phyloP scores from a whole-genome alignment of 345 rosid genomes.

The Balakata baccata region DNA sequence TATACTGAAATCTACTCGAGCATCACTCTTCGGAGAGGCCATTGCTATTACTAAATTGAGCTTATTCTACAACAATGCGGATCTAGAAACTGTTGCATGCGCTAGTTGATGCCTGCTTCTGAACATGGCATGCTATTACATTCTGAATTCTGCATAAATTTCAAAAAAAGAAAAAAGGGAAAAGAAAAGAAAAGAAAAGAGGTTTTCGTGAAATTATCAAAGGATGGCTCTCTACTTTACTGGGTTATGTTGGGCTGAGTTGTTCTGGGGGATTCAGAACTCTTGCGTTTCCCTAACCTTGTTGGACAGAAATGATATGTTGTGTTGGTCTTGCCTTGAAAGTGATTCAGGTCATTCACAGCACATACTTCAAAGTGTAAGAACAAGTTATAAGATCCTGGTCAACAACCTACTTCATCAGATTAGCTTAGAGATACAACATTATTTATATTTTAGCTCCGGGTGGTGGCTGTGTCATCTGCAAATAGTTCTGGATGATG shows the following conservation, averaged over 20 bases:
- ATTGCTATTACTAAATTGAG: slow-evolving; percentile 68
- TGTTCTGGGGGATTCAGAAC: neutral
- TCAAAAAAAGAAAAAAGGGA: neutral
- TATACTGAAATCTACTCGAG: slow-evolving; percentile 59
- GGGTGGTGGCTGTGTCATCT: no score
- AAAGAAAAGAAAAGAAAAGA: no score
- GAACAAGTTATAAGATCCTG: no score
- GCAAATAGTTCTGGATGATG: neutral
- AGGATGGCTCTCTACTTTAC: slow-evolving; percentile 3
- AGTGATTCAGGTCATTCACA: neutral
- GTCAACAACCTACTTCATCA: no score
- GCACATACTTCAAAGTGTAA: no score
- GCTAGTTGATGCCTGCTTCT: slow-evolving; percentile 22
- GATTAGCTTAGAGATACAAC: no score
- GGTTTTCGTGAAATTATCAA: neutral
- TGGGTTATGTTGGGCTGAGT: slow-evolving; percentile 7
- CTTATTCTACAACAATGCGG: slow-evolving; percentile 40
- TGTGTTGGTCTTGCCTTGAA: neutral
- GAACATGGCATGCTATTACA: neutral
- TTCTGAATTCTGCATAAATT: neutral
- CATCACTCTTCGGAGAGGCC: slow-evolving; percentile 76
- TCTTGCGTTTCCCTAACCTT: neutral
- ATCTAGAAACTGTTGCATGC: slow-evolving; percentile 46
- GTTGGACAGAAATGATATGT: neutral
- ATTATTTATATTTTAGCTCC: no score